Evolutionary conservation across 495 filamentous ascomycete species (phyloP).

Genomic region (Talaromyces wortmannii): DNA sequence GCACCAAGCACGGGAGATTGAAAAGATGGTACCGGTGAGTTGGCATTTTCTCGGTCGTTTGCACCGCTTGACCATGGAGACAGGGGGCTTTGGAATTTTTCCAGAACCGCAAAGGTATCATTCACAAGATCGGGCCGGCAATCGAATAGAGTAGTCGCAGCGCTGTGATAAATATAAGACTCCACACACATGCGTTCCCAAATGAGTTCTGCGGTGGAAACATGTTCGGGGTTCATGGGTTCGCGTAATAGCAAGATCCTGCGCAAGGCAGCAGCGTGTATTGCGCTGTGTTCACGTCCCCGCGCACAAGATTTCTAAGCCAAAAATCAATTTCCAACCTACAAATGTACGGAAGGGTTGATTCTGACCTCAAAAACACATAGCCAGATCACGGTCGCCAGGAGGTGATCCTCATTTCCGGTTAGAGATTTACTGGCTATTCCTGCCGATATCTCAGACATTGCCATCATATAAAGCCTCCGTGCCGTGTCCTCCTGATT

Average conservation of each 20-base stretch:
- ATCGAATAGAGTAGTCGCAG: conserved; percentile 2
- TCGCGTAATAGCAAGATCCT: not conserved
- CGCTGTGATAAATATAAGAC: conserved; percentile 3
- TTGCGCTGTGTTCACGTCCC: not conserved
- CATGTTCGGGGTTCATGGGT: not conserved
- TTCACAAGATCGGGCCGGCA: not conserved
- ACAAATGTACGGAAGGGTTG: not conserved
- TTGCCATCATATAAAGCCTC: not conserved
- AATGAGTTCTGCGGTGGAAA: not conserved
- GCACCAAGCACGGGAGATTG: conserved; percentile 1
- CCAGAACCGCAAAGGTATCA: not conserved
- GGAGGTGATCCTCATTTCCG: not conserved
- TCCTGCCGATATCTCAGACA: conserved; percentile 1
- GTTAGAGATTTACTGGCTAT: not conserved
- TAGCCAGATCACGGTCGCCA: not conserved
- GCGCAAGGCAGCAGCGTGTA: conserved; percentile 1
- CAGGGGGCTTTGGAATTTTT: not conserved
- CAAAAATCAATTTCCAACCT: not conserved
- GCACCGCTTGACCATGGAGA: not conserved
- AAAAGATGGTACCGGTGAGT: not conserved
- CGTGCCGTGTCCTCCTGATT: not conserved
- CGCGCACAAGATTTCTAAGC: not conserved
- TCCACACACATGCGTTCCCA: conserved; percentile 4
- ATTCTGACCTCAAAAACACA: conserved; percentile 1
- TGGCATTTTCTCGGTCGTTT: not conserved